Conservation (phyloP, 2,329 filamentous ascomycete species). For the Aspergillus sp. region DNA sequence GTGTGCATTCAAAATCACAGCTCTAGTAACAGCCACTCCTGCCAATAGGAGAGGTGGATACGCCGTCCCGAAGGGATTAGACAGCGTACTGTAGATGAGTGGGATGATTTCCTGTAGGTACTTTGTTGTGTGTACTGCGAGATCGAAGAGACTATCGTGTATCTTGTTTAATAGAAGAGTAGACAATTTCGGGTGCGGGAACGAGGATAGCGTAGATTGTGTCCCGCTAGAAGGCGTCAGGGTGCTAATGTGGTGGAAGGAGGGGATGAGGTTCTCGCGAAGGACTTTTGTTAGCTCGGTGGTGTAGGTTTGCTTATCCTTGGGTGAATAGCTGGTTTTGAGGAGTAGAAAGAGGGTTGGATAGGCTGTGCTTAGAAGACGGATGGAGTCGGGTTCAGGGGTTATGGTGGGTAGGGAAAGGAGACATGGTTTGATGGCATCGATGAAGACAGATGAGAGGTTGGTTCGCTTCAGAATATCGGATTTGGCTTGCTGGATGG, state of each 20-base stretch:
- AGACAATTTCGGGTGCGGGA: slow-evolving; percentile 50
- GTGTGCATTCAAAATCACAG: slow-evolving; percentile 66
- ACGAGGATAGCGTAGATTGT: slow-evolving; percentile 45
- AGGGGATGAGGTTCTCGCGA: slow-evolving; percentile 39
- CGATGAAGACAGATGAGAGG: slow-evolving; percentile 48
- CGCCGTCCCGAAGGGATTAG: slow-evolving; percentile 66
- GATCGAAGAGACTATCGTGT: slow-evolving; percentile 27
- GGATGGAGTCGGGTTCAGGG: slow-evolving; percentile 67
- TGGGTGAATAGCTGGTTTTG: slow-evolving; percentile 40
- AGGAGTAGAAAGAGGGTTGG: slow-evolving; percentile 64
- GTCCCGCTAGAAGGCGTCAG: slow-evolving; percentile 40
- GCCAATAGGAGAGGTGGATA: slow-evolving; percentile 57
- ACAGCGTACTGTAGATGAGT: slow-evolving; percentile 64
- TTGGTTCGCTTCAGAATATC: slow-evolving; percentile 47
- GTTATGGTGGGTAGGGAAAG: slow-evolving; percentile 76
- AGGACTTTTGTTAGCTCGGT: slow-evolving; percentile 33
- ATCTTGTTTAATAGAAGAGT: slow-evolving; percentile 44
- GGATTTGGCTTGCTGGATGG: slow-evolving; percentile 38
- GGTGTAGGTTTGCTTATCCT: slow-evolving; percentile 8
- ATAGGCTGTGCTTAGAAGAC: slow-evolving; percentile 67
- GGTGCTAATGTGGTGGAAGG: slow-evolving; percentile 48
- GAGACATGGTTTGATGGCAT: slow-evolving; percentile 62
- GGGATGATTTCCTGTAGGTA: slow-evolving; percentile 65
- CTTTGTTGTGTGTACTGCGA: slow-evolving; percentile 41
- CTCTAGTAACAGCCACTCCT: slow-evolving; percentile 57